Evolutionary conservation across 1,284 basidiomycete species (phyloP).

Genomic region (Abortiporus biennis): DNA sequence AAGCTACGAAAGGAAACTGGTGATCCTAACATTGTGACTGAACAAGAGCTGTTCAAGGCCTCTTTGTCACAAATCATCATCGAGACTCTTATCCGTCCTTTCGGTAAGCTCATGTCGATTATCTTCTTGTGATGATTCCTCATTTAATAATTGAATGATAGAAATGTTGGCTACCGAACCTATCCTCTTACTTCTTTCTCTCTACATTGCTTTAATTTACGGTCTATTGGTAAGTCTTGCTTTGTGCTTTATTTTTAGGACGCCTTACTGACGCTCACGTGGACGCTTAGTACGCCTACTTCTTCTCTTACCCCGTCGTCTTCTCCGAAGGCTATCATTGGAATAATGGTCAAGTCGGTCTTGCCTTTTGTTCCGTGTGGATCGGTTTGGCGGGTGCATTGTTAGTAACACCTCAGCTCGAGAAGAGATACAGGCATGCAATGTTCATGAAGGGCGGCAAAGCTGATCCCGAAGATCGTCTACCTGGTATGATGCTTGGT

Average conservation of each 20-base stretch:
- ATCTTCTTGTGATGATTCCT: background rate
- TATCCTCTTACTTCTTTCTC: slow-evolving; percentile 58
- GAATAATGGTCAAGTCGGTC: slow-evolving; percentile 50
- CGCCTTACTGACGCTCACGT: too few relatives aligned
- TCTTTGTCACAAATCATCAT: slow-evolving; percentile 43
- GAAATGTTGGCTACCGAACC: slow-evolving; percentile 62
- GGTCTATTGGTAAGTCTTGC: slow-evolving; percentile 47
- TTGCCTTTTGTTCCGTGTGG: slow-evolving; percentile 68
- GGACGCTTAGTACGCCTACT: slow-evolving; percentile 37
- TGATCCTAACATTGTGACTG: slow-evolving; percentile 43
- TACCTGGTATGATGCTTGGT: slow-evolving; percentile 39
- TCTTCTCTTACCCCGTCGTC: slow-evolving; percentile 55
- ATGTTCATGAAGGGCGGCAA: slow-evolving; percentile 33
- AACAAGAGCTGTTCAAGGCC: slow-evolving; percentile 59
- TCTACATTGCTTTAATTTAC: slow-evolving; percentile 67
- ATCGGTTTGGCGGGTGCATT: slow-evolving; percentile 56
- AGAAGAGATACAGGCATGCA: slow-evolving; percentile 29
- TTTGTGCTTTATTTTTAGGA: too few relatives aligned
- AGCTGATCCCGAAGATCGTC: slow-evolving; percentile 45
- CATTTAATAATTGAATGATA: background rate
- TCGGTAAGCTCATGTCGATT: slow-evolving; percentile 26
- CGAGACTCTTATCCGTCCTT: slow-evolving; percentile 53
- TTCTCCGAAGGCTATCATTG: slow-evolving; percentile 47
- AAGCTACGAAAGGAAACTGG: slow-evolving; percentile 33
- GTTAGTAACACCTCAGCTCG: slow-evolving; percentile 33